These are phyloP conservation scores for Boletus rubescentipes DNA, from an alignment of 768 basidiomycete species.

Conservation along the genomic window DNA sequence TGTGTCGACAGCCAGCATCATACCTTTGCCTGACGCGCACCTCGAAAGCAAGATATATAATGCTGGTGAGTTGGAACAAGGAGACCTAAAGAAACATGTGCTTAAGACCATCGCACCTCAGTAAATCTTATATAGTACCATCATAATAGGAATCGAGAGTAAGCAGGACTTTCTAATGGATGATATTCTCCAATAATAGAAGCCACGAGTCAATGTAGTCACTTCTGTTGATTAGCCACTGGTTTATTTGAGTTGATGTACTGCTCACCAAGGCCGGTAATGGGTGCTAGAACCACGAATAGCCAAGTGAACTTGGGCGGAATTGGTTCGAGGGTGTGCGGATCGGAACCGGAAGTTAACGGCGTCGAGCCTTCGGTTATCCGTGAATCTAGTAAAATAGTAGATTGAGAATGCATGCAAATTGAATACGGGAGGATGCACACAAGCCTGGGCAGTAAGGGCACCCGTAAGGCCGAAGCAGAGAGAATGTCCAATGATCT, in stretches of 20 bases:
- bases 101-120: neutral
- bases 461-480: no score
- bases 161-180: neutral
- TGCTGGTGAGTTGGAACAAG: conserved; percentile 18
- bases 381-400: conserved; percentile 15
- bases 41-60: neutral
- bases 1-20: no score
- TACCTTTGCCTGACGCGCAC: no score
- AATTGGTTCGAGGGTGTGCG: neutral
- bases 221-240: conserved; percentile 2
- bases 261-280: conserved; percentile 20
- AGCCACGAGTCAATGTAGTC: conserved; percentile 17
- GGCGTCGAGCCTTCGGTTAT: conserved; percentile 9
- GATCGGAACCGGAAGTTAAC: neutral
- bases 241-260: neutral
- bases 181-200: conserved; percentile 25
- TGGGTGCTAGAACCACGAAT: neutral
- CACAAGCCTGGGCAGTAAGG: no score
- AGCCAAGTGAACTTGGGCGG: no score
- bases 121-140: conserved; percentile 6
- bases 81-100: conserved; percentile 14
- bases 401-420: no score
- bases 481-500: no score
- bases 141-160: conserved; percentile 11
- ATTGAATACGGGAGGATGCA: no score